Evolutionary conservation across 2,329 filamentous ascomycete genomes (phyloP).

Genomic region (Talaromyces verruculosus): DNA sequence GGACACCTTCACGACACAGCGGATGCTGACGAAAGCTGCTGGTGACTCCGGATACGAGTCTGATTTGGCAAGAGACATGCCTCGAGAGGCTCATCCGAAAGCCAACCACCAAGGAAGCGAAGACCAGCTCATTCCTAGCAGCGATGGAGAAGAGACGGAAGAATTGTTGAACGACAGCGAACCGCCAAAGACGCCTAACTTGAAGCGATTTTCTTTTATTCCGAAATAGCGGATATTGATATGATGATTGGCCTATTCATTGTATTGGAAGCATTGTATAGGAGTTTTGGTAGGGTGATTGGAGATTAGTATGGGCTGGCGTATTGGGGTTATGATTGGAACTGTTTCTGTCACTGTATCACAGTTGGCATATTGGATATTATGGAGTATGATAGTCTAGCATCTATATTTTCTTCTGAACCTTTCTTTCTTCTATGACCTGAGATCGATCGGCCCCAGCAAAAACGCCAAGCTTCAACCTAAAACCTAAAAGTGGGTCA

Average conservation of each 20-base stretch:
- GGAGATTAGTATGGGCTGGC: not conserved
- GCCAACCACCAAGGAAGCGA: conserved; percentile 47
- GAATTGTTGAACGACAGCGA: conserved; percentile 22
- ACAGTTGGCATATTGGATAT: not conserved
- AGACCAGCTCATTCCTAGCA: conserved; percentile 53
- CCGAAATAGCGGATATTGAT: conserved; percentile 24
- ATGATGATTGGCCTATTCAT: not conserved
- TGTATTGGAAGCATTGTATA: conserved; percentile 21
- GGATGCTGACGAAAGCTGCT: conserved; percentile 17
- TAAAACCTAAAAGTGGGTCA: not conserved
- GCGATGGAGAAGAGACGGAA: conserved; percentile 48
- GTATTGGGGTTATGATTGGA: not conserved
- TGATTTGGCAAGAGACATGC: conserved; percentile 17
- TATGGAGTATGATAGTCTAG: not conserved
- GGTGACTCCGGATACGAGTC: conserved; percentile 25
- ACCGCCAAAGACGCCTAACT: conserved; percentile 30
- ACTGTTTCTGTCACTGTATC: no score
- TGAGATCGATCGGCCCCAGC: conserved; percentile 2
- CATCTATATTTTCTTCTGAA: not conserved
- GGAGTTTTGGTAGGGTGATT: conserved; percentile 15
- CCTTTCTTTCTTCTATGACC: not conserved
- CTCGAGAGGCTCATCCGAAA: not conserved
- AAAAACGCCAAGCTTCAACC: conserved; percentile 15
- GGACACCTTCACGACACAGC: conserved; percentile 29
- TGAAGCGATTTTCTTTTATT: conserved; percentile 41